Conservation (phyloP, 2,329 filamentous ascomycete genomes). For the Diaporthe sp. region DNA sequence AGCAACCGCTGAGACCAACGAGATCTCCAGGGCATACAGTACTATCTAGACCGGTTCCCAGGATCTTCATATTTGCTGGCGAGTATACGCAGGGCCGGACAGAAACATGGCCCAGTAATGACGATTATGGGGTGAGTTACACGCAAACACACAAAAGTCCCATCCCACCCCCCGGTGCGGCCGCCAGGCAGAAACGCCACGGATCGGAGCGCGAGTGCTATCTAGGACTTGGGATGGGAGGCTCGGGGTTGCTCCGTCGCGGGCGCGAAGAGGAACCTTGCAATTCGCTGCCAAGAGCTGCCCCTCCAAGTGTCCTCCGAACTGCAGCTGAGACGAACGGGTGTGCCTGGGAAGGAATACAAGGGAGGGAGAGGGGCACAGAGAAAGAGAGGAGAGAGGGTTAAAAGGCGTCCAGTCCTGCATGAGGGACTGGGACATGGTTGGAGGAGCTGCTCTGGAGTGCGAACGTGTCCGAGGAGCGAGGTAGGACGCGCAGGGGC, state of each 20-base stretch:
- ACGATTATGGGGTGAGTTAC: not conserved
- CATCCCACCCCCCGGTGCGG: not conserved
- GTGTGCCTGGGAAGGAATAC: not conserved
- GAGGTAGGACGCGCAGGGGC: not conserved
- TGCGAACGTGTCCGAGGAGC: not conserved
- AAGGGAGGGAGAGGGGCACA: not conserved
- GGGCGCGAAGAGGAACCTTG: not conserved
- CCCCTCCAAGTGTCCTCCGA: not conserved
- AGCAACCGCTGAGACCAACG: not conserved
- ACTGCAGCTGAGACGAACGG: not conserved
- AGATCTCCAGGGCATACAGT: not conserved
- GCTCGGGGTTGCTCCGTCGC: not conserved
- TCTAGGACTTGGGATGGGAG: not conserved
- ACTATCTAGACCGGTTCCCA: too few relatives aligned
- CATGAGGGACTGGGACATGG: not conserved
- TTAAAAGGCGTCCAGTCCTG: not conserved
- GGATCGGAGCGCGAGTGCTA: not conserved
- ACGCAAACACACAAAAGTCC: not conserved
- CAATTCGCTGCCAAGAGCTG: not conserved
- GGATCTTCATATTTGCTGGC: not conserved
- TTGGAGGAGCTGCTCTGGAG: not conserved
- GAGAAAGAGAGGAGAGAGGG: not conserved
- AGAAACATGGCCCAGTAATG: not conserved
- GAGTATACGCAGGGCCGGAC: not conserved
- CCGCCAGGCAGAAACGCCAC: conserved; percentile 20